Evolutionary conservation across 2,329 filamentous ascomycete genomes (phyloP).

Genomic region (Pezicula rhizophila): DNA sequence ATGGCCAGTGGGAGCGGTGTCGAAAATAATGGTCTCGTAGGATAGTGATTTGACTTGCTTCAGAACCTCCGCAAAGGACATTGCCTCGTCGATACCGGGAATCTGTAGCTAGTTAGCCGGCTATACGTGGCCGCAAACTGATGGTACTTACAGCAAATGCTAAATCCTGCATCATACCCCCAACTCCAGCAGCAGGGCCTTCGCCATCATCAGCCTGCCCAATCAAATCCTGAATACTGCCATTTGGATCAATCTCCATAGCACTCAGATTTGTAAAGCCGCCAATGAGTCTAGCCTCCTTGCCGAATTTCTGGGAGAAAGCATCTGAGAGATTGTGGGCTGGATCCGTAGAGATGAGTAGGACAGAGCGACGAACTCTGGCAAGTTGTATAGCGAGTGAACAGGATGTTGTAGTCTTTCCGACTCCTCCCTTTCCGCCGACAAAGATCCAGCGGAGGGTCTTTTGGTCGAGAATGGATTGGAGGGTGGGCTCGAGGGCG

Average conservation of each 20-base stretch:
- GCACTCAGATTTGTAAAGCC: constrained; percentile 91
- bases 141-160: constrained; percentile 72
- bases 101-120: constrained; percentile 54
- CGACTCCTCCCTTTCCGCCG: constrained; percentile 94
- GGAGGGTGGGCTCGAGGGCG: constrained; percentile 86
- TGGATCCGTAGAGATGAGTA: constrained; percentile 96
- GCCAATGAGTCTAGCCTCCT: constrained; percentile 88
- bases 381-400: constrained; percentile 97
- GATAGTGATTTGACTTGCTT: constrained; percentile 99
- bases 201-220: constrained; percentile 69
- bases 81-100: constrained; percentile 96
- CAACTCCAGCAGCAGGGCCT: constrained; percentile 67
- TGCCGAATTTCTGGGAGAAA: constrained; percentile 98
- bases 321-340: constrained; percentile 97
- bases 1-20: constrained; percentile 95
- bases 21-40: constrained; percentile 98
- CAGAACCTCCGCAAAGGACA: constrained; percentile 98
- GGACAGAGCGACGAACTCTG: constrained; percentile 86
- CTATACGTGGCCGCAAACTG: not conserved
- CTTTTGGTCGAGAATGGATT: constrained; percentile 92
- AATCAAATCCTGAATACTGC: constrained; percentile 91
- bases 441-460: constrained; percentile 98
- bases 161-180: constrained; percentile 97
- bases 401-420: constrained; percentile 99
- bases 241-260: constrained; percentile 99